Percentiles rank a stretch among this genome's conserved stretches.
Evolutionary conservation across 768 basidiomycete species (phyloP).

Genomic region (Lactarius trivialis): DNA sequence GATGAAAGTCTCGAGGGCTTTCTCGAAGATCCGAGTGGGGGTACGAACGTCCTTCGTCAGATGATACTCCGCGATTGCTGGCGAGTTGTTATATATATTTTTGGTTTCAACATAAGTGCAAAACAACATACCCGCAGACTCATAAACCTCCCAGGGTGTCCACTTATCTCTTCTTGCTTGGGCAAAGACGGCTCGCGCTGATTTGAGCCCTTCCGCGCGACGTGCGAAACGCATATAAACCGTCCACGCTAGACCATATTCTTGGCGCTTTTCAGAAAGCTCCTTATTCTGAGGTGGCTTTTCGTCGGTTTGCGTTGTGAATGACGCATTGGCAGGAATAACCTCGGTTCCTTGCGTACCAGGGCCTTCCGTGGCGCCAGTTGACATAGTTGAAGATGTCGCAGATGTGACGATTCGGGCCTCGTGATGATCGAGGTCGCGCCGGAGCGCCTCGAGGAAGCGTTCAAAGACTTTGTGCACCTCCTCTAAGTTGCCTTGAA

Average conservation of each 20-base stretch:
- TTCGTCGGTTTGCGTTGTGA: slow-evolving; percentile 45
- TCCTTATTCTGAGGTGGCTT: slow-evolving; percentile 51
- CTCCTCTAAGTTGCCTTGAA: slow-evolving; percentile 54
- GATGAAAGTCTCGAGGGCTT: slow-evolving; percentile 77
- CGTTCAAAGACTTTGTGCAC: slow-evolving; percentile 68
- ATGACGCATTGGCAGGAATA: slow-evolving; percentile 23
- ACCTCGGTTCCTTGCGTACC: slow-evolving; percentile 11
- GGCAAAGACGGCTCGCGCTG: slow-evolving; percentile 69
- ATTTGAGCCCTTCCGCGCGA: slow-evolving; percentile 80
- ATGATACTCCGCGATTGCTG: slow-evolving; percentile 94
- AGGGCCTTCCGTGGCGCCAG: slow-evolving; percentile 1
- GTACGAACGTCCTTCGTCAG: slow-evolving; percentile 71
- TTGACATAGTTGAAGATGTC: slow-evolving; percentile 32
- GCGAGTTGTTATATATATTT: slow-evolving; percentile 11
- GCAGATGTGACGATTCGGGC: slow-evolving; percentile 35
- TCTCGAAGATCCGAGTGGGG: slow-evolving; percentile 89
- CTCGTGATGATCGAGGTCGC: slow-evolving; percentile 57
- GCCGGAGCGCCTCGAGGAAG: slow-evolving; percentile 60
- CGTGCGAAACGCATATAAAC: slow-evolving; percentile 92
- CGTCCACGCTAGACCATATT: slow-evolving; percentile 74
- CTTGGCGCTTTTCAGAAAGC: slow-evolving; percentile 51
- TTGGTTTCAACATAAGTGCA: background rate
- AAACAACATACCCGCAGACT: slow-evolving; percentile 67
- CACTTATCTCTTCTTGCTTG: slow-evolving; percentile 73
- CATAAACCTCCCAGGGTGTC: slow-evolving; percentile 89